Evolutionary conservation across 345 rosid genomes (phyloP).

Genomic region (Erodium maritimum): DNA sequence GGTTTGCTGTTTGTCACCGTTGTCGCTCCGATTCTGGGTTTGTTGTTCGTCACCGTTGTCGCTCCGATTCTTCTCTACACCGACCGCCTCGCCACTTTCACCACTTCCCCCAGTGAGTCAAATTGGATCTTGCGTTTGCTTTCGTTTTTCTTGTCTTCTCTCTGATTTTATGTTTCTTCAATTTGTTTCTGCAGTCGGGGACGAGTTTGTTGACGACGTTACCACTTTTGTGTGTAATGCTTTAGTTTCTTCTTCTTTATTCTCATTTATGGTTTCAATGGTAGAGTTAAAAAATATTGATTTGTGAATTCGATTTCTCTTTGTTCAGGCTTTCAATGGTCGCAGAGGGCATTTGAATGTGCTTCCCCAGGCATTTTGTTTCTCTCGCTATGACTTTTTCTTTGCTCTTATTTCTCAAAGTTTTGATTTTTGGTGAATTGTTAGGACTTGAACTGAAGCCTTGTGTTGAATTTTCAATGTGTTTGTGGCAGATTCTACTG

Average conservation of each 20-base stretch:
- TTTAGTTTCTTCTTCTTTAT: background rate
- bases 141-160: background rate
- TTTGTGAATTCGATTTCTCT: constrained; percentile 3
- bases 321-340: constrained; percentile 40
- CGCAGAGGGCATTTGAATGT: constrained; percentile 49
- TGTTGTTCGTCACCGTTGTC: constrained; percentile 55
- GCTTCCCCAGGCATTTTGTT: constrained; percentile 49
- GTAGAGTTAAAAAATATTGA: too few relatives aligned
- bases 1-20: too few relatives aligned
- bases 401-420: background rate
- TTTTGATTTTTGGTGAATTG: constrained; percentile 7
- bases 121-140: background rate
- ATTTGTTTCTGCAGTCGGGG: constrained; percentile 35
- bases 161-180: background rate
- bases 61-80: constrained; percentile 76
- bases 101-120: constrained; percentile 29
- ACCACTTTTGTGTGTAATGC: constrained; percentile 41
- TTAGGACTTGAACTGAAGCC: too few relatives aligned
- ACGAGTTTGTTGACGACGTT: constrained; percentile 60
- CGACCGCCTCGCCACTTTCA: constrained; percentile 38
- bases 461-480: too few relatives aligned
- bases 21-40: too few relatives aligned
- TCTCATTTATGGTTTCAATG: background rate
- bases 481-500: too few relatives aligned
- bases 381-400: background rate